A percentile compares a stretch with the other conserved stretches of the same genome.
These are phyloP conservation scores for Toxoplasma gondii DNA, from an alignment of 169 alveolate species.

Conservation along the genomic window DNA sequence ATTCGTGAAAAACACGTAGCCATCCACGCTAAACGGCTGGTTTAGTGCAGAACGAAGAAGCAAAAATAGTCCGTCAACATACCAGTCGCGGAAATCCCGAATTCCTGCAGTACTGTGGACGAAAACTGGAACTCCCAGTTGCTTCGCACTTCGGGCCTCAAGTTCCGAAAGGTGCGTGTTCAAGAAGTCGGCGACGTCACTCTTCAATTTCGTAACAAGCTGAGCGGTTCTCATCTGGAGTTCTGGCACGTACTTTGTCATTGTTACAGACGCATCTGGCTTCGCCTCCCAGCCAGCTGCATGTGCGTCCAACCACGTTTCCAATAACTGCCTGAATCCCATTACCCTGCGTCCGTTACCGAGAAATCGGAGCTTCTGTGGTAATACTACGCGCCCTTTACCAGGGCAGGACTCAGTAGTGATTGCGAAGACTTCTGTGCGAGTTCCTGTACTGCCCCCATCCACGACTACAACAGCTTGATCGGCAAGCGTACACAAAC, in stretches of 20 bases:
- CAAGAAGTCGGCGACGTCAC: neutral
- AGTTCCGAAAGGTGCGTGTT: neutral
- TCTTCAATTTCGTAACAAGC: neutral
- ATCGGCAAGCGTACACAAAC: neutral
- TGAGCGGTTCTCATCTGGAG: neutral
- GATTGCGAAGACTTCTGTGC: constrained; percentile 15
- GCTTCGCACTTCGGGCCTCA: constrained; percentile 2
- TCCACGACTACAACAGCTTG: constrained; percentile 35
- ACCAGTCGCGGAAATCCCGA: constrained; percentile 45
- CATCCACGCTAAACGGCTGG: neutral
- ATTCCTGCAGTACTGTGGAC: constrained; percentile 50
- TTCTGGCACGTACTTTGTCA: constrained; percentile 3
- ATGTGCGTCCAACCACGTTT: constrained; percentile 17
- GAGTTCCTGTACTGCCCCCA: constrained; percentile 60
- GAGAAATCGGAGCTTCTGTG: neutral
- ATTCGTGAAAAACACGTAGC: constrained; percentile 37
- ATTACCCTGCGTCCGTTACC: constrained; percentile 10
- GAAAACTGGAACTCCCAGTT: constrained; percentile 38
- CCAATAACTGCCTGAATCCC: constrained; percentile 34
- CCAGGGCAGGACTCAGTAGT: constrained; percentile 17
- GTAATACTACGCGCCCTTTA: neutral
- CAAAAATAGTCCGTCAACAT: constrained; percentile 1
- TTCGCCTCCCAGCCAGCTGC: constrained; percentile 47
- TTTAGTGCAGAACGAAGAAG: neutral
- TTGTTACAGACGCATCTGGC: neutral